Evolutionary conservation across 805 yeast genomes (phyloP), one percentile per base, ranked within the genome.

Genomic region (Sporopachydermia lactativora): DNA sequence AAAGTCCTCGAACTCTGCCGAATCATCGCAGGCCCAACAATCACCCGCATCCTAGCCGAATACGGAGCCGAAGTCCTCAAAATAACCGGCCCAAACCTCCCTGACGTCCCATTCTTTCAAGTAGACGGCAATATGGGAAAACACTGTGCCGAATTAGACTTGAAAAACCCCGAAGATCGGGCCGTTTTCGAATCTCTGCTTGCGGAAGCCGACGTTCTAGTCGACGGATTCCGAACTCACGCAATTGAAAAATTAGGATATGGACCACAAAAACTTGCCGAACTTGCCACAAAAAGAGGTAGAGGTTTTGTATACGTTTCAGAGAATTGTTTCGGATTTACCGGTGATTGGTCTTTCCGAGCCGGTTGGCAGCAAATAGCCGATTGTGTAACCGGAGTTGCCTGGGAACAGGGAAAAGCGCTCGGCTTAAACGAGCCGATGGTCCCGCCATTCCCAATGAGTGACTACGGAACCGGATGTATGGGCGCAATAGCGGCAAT

Each of bases 361-460:
- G 47, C 63, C 6, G 64, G 63, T 5, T 59, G 63, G 64, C 64
- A 59, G 45, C 63, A 59, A 43, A 59, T 59, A 41, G 57, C 61
- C 15, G 64, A 59, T 43, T 55, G 60, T 47, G 56, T 48, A 17
- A 47, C 57, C 19, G 64, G 63, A 2, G 56, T 59, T 19, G 60
- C 62, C 2, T 58, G 56, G 55, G 42, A 45, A 4, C 62, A 59
- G 37, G 63, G 64, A 13, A 24, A 41, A 19, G 45, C 52, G 6
- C 42, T 58, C 34, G 55, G 54, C 5, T 39, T 49, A 14, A 41
- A 52, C 24, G 61, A 57, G 43, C 64, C 64, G 4, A 49, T 57
- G 49, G 47, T 59, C 39, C 64, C 64, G 6, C 60, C 61, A 8
- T 59, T 59, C 43, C 64, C 64, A 15, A 59, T 54, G 59, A 50